These are phyloP conservation scores for Mortierella sp. DNA, from an alignment of 371 early-diverging fungal genomes.

Conservation along the genomic window DNA sequence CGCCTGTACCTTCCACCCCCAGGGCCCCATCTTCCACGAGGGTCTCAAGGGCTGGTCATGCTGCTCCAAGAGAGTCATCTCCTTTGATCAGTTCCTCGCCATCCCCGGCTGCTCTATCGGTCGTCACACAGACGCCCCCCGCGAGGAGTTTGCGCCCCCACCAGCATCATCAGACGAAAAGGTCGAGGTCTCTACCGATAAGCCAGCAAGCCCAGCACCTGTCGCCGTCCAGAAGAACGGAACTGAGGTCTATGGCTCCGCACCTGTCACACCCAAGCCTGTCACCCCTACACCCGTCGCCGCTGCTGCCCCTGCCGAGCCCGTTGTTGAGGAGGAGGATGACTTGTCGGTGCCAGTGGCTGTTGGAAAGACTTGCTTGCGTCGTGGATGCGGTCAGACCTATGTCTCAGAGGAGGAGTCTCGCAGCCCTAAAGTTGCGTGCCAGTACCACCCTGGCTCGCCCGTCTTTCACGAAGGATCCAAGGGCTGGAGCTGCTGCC, in stretches of 20 bases:
- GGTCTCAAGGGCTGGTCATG: constrained; percentile 96
- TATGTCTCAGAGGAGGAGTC: constrained; percentile 78
- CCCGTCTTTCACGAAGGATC: constrained; percentile 96
- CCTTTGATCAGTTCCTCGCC: constrained; percentile 94
- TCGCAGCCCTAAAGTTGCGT: constrained; percentile 72
- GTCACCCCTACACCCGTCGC: constrained; percentile 23
- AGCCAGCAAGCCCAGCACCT: constrained; percentile 24
- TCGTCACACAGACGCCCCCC: constrained; percentile 70
- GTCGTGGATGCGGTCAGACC: constrained; percentile 82
- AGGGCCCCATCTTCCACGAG: constrained; percentile 93
- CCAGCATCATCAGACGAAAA: constrained; percentile 25
- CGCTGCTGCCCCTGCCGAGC: constrained; percentile 49
- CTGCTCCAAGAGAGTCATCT: constrained; percentile 90
- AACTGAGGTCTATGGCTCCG: constrained; percentile 29
- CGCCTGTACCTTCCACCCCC: constrained; percentile 84
- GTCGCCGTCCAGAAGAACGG: constrained; percentile 31
- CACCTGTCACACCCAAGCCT: constrained; percentile 20
- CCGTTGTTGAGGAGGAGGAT: constrained; percentile 77
- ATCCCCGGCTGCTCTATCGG: constrained; percentile 85
- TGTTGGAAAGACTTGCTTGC: constrained; percentile 86
- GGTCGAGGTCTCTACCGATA: constrained; percentile 19
- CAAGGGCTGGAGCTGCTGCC: constrained; percentile 93
- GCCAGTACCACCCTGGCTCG: constrained; percentile 89
- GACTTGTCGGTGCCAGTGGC: constrained; percentile 76
- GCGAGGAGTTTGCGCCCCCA: constrained; percentile 57